Conservation (phyloP, 2,329 filamentous ascomycete species). For the Geosmithia morbida region DNA sequence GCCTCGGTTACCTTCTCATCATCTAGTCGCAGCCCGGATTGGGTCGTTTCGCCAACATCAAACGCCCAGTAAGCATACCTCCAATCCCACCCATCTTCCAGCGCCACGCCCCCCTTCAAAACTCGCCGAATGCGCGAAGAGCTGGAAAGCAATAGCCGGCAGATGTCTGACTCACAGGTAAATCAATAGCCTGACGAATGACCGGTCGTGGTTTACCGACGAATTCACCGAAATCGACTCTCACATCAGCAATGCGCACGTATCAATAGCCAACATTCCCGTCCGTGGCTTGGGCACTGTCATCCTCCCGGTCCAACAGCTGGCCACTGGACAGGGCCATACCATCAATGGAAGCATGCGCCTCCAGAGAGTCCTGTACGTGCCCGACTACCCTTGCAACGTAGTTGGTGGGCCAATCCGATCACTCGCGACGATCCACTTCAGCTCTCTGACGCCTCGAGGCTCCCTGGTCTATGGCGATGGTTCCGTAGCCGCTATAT, state of each 20-base stretch:
- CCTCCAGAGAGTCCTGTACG: constrained; percentile 2
- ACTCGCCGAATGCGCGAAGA: background rate
- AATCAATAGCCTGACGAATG: constrained; percentile 1
- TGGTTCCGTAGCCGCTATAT: constrained; percentile 1
- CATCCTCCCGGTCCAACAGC: constrained; percentile 1
- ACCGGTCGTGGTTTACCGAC: constrained; percentile 1
- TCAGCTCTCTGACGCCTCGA: constrained; percentile 1
- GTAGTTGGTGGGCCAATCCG: constrained; percentile 1
- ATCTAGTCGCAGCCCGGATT: background rate
- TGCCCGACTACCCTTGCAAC: constrained; percentile 1
- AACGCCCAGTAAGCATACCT: background rate
- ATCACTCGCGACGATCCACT: background rate
- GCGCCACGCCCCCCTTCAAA: background rate
- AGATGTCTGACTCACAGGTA: background rate
- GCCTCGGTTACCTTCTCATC: background rate
- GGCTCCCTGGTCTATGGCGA: constrained; percentile 1
- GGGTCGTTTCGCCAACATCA: constrained; percentile 1
- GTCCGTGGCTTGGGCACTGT: constrained; percentile 1
- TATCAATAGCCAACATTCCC: constrained; percentile 2
- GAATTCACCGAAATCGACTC: constrained; percentile 1
- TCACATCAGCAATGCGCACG: constrained; percentile 1
- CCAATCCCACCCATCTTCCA: too few species aligned
- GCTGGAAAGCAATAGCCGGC: background rate
- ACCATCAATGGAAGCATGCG: background rate
- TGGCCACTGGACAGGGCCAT: background rate